Conservation (phyloP, 352 stramenopile species). For the Pythium aristosporum region DNA sequence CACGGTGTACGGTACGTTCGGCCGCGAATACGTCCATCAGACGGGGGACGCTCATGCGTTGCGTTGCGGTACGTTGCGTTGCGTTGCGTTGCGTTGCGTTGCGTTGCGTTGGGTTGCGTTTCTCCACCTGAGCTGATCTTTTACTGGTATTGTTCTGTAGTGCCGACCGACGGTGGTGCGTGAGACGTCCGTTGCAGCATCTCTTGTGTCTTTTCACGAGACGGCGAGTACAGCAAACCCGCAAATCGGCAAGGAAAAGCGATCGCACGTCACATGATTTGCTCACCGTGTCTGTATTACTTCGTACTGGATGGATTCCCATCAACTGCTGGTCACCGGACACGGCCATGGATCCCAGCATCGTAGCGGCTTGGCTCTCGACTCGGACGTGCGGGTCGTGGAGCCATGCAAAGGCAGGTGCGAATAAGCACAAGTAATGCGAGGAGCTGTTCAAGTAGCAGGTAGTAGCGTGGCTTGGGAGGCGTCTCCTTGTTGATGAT, state of each 20-base stretch:
- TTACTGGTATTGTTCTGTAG: background rate
- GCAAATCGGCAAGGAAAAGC: conserved; percentile 25
- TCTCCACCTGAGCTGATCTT: background rate
- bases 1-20: conserved; percentile 2
- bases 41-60: conserved; percentile 4
- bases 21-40: conserved; percentile 17
- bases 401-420: too few species aligned
- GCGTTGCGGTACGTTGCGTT: too few species aligned
- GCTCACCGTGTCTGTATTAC: conserved; percentile 22
- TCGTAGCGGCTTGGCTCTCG: too few species aligned
- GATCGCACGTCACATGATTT: conserved; percentile 21
- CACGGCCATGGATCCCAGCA: too few species aligned
- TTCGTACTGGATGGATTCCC: conserved; percentile 28
- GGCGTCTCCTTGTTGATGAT: too few species aligned
- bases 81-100: too few species aligned
- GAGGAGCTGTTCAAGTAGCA: too few species aligned
- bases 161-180: conserved; percentile 30
- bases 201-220: background rate
- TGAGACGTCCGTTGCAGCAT: background rate
- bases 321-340: too few species aligned
- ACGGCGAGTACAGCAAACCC: conserved; percentile 19
- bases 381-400: too few species aligned
- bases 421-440: too few species aligned
- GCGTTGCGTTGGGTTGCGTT: too few species aligned
- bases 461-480: too few species aligned